phyloP scores from a whole-genome alignment of 2,329 filamentous ascomycete species.

The Cordyceps fumosorosea region DNA sequence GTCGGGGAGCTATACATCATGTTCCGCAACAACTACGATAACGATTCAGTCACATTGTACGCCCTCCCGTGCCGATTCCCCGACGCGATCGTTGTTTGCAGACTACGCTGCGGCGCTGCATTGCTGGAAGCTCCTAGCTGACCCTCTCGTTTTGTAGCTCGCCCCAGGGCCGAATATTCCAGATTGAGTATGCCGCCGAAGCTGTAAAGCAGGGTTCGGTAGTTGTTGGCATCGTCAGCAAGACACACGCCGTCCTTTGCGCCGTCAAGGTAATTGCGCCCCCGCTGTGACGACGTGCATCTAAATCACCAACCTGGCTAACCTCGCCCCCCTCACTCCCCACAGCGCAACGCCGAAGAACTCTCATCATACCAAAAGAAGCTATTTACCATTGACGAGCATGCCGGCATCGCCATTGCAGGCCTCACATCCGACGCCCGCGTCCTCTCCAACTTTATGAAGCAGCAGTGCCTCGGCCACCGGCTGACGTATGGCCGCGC shows the following conservation, averaged over 20 bases:
- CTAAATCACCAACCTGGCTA: background rate
- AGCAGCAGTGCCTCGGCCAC: slow-evolving; percentile 93
- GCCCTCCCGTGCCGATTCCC: slow-evolving; percentile 27
- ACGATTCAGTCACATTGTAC: slow-evolving; percentile 99
- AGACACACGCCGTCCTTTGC: slow-evolving; percentile 93
- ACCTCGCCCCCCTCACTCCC: background rate
- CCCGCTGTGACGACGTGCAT: background rate
- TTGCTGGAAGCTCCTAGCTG: slow-evolving; percentile 17
- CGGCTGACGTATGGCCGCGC: slow-evolving; percentile 93
- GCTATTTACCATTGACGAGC: slow-evolving; percentile 92
- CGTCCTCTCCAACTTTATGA: slow-evolving; percentile 99
- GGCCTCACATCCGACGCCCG: slow-evolving; percentile 96
- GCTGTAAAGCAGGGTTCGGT: slow-evolving; percentile 99
- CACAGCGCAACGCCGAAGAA: slow-evolving; percentile 94
- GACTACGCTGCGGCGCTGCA: slow-evolving; percentile 14
- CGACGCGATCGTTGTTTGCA: slow-evolving; percentile 12
- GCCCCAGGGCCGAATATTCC: slow-evolving; percentile 97
- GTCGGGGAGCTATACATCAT: slow-evolving; percentile 47
- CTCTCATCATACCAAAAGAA: slow-evolving; percentile 99
- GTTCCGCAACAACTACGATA: slow-evolving; percentile 99
- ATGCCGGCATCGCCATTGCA: slow-evolving; percentile 91
- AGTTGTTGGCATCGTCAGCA: slow-evolving; percentile 93
- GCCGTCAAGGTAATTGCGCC: slow-evolving; percentile 73
- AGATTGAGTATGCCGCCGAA: slow-evolving; percentile 98
- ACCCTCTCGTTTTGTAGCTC: slow-evolving; percentile 55